Evolutionary conservation across 805 yeast genomes (phyloP), one percentile per base, ranked within the genome.

Genomic region (Yamadazyma laniorum): DNA sequence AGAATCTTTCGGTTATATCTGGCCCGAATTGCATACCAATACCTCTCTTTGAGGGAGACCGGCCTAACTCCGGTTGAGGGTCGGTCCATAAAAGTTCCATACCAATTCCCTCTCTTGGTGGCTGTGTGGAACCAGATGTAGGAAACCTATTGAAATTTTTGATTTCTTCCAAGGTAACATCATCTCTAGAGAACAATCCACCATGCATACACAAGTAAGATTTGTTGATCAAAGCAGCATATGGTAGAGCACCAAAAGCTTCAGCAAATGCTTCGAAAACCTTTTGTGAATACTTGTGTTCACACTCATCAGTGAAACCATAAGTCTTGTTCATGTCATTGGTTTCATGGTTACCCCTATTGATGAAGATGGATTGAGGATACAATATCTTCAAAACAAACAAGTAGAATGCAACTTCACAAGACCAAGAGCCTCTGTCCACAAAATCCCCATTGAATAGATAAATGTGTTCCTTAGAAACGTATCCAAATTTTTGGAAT

Each of bases 11-110:
- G 4, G 99, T 91, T 43, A 93, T 77, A 57, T 93, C 98, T 7
- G 97, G 96, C 2, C 99, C 99, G 61, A 93, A 93, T 58, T 93
- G 96, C 60, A 87, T 77, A 21, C 98, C 98, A 40, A 91, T 79
- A 29, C 99, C 99, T 59, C 99, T 78, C 62, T 89, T 89, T 16
- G 95, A 85, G 4, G 93, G 87, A 1, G 88, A 78, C 25, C 95
- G 75, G 5, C 98, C 99, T 14, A 75, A 65, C 11, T 65, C 70
- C 0, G 70, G 68, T 60, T 89, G 97, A 1, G 99, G 99, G 61
- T 93, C 99, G 0, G 97, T 87, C 99, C 99, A 93, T 44, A 93
- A 69, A 55, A 93, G 71, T 56, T 93, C 99, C 97, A 91, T 93
- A 61, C 91, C 95, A 25, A 88, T 70, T 6, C 98, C 98, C 35